Evolutionary conservation across 2,329 filamentous ascomycete species (phyloP).

Genomic region (Hortaea sp.): DNA sequence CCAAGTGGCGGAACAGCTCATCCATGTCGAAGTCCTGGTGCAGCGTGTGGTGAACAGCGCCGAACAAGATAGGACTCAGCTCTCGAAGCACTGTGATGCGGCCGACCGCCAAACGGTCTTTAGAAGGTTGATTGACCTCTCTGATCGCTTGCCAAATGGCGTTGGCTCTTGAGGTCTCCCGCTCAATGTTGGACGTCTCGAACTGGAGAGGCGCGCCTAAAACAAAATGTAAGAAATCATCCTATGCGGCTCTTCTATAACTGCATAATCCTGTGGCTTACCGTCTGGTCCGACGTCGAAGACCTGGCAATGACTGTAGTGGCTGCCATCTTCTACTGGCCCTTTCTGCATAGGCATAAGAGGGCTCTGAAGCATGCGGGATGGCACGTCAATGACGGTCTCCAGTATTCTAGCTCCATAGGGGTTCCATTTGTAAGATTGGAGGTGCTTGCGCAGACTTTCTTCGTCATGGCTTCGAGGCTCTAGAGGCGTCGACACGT

Average conservation of each 20-base stretch:
- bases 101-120: conserved; percentile 41
- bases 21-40: conserved; percentile 51
- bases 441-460: conserved; percentile 36
- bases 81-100: conserved; percentile 53
- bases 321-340: conserved; percentile 31
- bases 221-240: too few relatives aligned
- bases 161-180: conserved; percentile 21
- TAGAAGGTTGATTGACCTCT: conserved; percentile 28
- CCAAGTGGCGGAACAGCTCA: conserved; percentile 46
- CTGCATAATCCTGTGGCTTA: too few relatives aligned
- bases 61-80: conserved; percentile 50
- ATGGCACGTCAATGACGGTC: conserved; percentile 33
- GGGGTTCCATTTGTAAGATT: conserved; percentile 32
- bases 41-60: conserved; percentile 50
- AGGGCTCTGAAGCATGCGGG: conserved; percentile 32
- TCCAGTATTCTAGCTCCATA: conserved; percentile 32
- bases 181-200: conserved; percentile 23
- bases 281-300: conserved; percentile 46
- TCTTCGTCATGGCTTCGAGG: conserved; percentile 33
- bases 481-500: conserved; percentile 31
- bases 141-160: conserved; percentile 25
- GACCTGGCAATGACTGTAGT: conserved; percentile 45
- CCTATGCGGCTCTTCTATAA: too few relatives aligned
- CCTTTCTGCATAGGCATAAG: conserved; percentile 28
- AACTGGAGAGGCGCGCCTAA: conserved; percentile 25